Percentiles rank a stretch among this genome's conserved stretches.
phyloP scores from a whole-genome alignment of 306 rosid genomes.

The Cucurbita argyrosperma region DNA sequence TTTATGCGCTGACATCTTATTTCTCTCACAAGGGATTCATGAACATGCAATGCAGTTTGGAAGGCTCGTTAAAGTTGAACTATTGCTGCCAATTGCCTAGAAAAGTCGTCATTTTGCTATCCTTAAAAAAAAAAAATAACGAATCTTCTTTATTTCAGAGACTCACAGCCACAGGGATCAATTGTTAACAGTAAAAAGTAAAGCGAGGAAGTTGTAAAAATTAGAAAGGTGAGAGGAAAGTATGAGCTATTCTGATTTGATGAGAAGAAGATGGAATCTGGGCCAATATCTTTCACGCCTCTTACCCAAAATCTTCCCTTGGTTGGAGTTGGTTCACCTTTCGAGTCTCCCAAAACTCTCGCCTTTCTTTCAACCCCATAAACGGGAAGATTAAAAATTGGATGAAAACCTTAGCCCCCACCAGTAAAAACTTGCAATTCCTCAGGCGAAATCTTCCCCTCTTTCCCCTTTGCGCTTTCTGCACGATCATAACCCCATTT shows the following conservation, averaged over 20 bases:
- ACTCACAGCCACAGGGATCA: not conserved
- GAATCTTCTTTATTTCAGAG: not conserved
- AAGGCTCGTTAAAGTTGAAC: too few relatives aligned
- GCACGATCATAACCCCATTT: conserved; percentile 14
- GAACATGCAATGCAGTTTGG: too few relatives aligned
- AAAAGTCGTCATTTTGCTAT: too few relatives aligned
- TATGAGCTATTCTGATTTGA: not conserved
- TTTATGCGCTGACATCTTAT: too few relatives aligned
- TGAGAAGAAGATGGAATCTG: conserved; percentile 11
- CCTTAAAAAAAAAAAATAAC: too few relatives aligned
- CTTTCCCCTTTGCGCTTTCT: conserved; percentile 5
- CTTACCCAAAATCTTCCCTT: too few relatives aligned
- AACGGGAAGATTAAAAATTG: not conserved
- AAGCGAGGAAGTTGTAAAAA: not conserved
- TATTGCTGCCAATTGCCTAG: too few relatives aligned
- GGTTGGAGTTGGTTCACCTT: too few relatives aligned
- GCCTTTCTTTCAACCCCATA: not conserved
- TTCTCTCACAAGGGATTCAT: too few relatives aligned
- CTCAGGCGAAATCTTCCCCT: conserved; percentile 16
- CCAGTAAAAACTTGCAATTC: not conserved
- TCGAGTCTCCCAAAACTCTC: not conserved
- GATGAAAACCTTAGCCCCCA: not conserved
- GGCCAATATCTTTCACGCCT: not conserved
- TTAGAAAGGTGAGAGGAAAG: not conserved
- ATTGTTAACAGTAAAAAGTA: not conserved